Base-by-base conservation (phyloP, 2,329 filamentous ascomycete genomes). In the Aaosphaeria pasadenensis region DNA sequence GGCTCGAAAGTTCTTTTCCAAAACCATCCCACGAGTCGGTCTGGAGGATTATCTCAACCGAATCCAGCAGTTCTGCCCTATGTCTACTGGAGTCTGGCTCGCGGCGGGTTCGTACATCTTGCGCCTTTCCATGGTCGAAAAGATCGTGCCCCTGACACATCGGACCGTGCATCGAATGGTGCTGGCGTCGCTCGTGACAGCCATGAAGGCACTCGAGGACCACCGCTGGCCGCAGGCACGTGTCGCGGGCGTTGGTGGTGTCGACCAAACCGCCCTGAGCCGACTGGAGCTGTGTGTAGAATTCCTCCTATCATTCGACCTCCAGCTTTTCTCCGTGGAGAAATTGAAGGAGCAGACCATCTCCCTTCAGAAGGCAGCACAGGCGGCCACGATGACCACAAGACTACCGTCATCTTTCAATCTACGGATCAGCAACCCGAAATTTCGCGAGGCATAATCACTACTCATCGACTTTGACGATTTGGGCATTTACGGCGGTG, bases 131-230 rank as follows among this genome's bases (percentile, higher is more conserved):
- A 79, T 86, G 40, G 89, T 78, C 45, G 70, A 95, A 64, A 83
- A 83, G 56, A 82, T 87, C 28, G 86, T 97, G 24, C 85, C 86
- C 1, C 87, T 96, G 6, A 95, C 91, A 3, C 80, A 81, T 48
- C 82, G 89, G 48, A 97, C 95, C 53, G 87, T 89, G 52, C 92
- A 99, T 69, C 84, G 94, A 2, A 75, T 97, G 6, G 78, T 95
- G 31, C 80, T 99, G 11, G 91, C 90, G 0, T 89, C 88, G 5
- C 77, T 96, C 45, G 78, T 91, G 33, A 88, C 96, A 4, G 91
- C 92, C 11, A 94, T 91, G 82, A 99, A 97, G 73, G 89, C 90
- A 0, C 75, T 96, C n/a, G 92, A 99, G 70, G 92, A 97, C 68
- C 79, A 92, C 46, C 88, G 86, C 58, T 96, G 95, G 72, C 83